Base-by-base conservation (phyloP, 352 stramenopile genomes). In the Phytophthora ramorum region DNA sequence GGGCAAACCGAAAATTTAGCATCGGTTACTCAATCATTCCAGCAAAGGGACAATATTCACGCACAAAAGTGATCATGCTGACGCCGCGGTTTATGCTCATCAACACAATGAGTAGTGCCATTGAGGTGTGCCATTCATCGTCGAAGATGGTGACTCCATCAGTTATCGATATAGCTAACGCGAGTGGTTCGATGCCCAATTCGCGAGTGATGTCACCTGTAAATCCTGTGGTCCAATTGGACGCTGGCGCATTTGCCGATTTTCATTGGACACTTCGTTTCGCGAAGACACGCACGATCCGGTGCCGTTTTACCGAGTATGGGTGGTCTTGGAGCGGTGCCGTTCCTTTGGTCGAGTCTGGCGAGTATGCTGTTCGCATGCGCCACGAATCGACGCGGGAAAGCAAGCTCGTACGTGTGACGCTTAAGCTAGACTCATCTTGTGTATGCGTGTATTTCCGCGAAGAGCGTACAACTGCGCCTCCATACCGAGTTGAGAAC, bases 31-130 rank as follows among this genome's bases (percentile, higher is more conserved):
- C 85, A 8, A 93, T 96, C 34, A 83, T 69, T 20, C 72, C 81
- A 12, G 89, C 83, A 2, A 91, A 91, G 49, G 86, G 84, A 7
- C 67, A 81, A 38, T 96, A 95, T 47, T 93, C 89, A 34, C 75
- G 89, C 37, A 95, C 89, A 22, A 95, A 96, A 61, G 87, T 96
- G 10, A 89, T 96, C 41, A 96, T 92, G 79, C 66, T 96, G 38
- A 92, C 87, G 16, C 89, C 89, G 26, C 69, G 89, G 22, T 95
- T 93, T 54, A 89, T 96, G 75, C 70, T 96, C 17, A 80, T 96
- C 24, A 96, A 96, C 55, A 81, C 86, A 7, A 83, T 94, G 68
- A 68, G 63, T 22, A 83, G 63, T 44, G 59, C 83, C 19, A 81
- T 95, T 19, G 83, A 93, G 49, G 81, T 95, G 7, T 95, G 83